Evolutionary conservation across 176 grass and related monocot genomes (phyloP), one percentile per base, ranked within the genome.

Genomic region (Paspalum notatum): DNA sequence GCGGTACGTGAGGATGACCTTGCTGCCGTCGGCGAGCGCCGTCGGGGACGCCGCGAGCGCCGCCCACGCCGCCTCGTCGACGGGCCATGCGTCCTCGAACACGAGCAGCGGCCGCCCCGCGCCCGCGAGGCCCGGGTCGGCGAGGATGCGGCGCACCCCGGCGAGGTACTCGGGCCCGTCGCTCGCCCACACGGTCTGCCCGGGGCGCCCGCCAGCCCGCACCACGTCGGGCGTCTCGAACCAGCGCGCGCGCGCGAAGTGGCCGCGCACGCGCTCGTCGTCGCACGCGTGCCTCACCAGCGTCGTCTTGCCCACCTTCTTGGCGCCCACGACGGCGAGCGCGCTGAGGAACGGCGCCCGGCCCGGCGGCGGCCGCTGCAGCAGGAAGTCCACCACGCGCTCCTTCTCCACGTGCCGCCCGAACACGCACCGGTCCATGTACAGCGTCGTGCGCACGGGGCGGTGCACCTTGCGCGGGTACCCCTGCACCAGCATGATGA

Each of bases 361-460:
- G 1, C 46, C 59, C 13, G 4, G 9, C 3, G 12, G 72, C 2
- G 4, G 9, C 3, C 26, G 72, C 46, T 77, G 72, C 12, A 87
- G 63, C 1, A 87, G 7, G 56, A 87, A 87, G 24, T 71, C 41
- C 2, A 87, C 56, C 16, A 87, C n/a, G 47, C 79, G 79, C 80
- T 87, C 85, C 49, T 45, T 82, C 79, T 87, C 79, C 13, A 87
- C 85, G 73, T 87, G 85, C 4, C 85, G 72, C 0, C 79, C 85
- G 73, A 87, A 87, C 65, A 87, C 73, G 85, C 85, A 77, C 39
- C 25, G 55, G 79, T 87, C 85, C 79, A 87, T 82, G 85, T 71
- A 87, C 65, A 87, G 47, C 64, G 79, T 77, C 0, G 79, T 87
- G 12, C 1, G 12, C 25, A 87, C 79, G 9, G 85, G 64, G 6